Evolutionary conservation across 768 basidiomycete species (phyloP), one percentile per base, ranked within the genome.

Genomic region (Butyriboletus loyo): DNA sequence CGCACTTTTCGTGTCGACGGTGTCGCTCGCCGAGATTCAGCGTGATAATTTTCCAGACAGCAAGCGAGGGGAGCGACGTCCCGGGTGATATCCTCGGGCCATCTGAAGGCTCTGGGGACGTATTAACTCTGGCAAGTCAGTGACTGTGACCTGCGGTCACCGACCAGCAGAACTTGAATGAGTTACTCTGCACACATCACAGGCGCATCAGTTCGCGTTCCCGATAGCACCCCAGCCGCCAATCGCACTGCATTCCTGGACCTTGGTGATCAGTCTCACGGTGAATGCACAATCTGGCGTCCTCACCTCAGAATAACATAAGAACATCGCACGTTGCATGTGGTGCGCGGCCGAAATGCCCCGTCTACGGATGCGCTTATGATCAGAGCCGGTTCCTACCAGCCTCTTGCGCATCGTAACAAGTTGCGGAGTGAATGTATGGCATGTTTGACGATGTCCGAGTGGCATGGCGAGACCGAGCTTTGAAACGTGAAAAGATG

Each of bases 341-440:
- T 37, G 53, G 54, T 44, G 31, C 31, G 36, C 31, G 42, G 22
- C 56, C 78, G 28, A 66, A 73, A 27, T 50, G 39, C 41, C 52
- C 13, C 60, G 57, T 24, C 62, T 80, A 6, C 64, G 66, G 40
- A 65, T 77, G 56, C 69, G 75, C 56, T 72, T 74, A 19, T 74
- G 72, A 50, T 49, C 66, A 14, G 55, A n/a, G n/a, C n/a, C n/a
- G 52, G 30, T 28, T 43, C 13, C 7, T 19, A n/a, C 25, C 40
- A 41, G 13, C n/a, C 7, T 28, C n/a, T 43, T n/a, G n/a, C 7
- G n/a, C 6, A 28, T 27, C 10, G 7, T 27, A 24, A 5, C 17
- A 11, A 13, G 25, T 27, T 25, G 5, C 19, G 13, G 25, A n/a
- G n/a, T 3, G 17, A 27, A 19, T n/a, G 24, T n/a, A 42, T n/a